Evolutionary conservation across 495 filamentous ascomycete species (phyloP).

Genomic region (Xylaria palmicola): DNA sequence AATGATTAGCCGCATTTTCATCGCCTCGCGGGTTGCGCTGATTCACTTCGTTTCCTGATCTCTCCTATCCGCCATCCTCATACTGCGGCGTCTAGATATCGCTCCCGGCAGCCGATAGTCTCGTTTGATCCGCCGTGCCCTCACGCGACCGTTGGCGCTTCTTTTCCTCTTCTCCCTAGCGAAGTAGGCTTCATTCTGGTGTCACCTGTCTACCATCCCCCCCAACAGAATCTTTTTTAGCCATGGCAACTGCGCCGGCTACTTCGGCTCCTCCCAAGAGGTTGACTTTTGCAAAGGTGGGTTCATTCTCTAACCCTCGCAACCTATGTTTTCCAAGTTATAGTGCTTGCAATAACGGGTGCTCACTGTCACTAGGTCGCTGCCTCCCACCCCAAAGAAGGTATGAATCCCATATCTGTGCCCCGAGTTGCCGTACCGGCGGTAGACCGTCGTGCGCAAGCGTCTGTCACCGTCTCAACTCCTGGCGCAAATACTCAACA

Average conservation of each 20-base stretch:
- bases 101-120: constrained; percentile 19
- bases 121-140: constrained; percentile 7
- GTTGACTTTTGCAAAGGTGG: constrained; percentile 60
- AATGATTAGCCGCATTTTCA: constrained; percentile 51
- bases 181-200: too few relatives aligned
- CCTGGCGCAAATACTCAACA: constrained; percentile 15
- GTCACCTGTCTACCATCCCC: too few relatives aligned
- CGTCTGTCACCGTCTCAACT: constrained; percentile 12
- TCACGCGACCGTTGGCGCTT: constrained; percentile 21
- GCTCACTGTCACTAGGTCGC: constrained; percentile 44
- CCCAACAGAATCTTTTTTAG: constrained; percentile 14
- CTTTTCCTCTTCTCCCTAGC: constrained; percentile 11
- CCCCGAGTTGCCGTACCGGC: constrained; percentile 29
- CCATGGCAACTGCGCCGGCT: constrained; percentile 42
- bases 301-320: constrained; percentile 18
- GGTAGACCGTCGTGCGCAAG: constrained; percentile 28
- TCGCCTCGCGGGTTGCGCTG: constrained; percentile 46
- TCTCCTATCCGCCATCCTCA: constrained; percentile 22
- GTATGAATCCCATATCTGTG: constrained; percentile 31
- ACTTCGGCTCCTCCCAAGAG: constrained; percentile 44
- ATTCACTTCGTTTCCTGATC: constrained; percentile 52
- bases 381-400: constrained; percentile 51
- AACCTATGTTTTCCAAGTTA: neutral
- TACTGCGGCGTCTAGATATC: constrained; percentile 20
- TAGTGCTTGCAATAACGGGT: neutral